Evolutionary conservation across 1,284 basidiomycete species (phyloP).

Genomic region (Cutaneotrichosporon sp.): DNA sequence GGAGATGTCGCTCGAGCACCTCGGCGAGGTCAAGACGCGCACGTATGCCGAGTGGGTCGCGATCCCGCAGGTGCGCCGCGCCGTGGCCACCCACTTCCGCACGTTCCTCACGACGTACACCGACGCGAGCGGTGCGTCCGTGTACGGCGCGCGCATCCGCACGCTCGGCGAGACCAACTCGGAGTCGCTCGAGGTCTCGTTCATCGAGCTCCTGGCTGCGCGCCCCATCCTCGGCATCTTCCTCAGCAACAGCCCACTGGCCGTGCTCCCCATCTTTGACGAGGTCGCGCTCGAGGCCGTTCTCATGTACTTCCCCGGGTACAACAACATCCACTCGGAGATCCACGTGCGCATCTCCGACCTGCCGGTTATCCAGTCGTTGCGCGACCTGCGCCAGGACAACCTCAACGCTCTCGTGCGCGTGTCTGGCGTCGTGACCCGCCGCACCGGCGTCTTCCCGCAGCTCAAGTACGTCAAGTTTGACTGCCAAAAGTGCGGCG

Average conservation of each 20-base stretch:
- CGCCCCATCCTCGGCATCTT: conserved; percentile 97
- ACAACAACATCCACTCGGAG: conserved; percentile 96
- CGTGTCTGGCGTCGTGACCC: conserved; percentile 94
- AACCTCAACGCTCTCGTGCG: conserved; percentile 96
- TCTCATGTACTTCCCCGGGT: conserved; percentile 91
- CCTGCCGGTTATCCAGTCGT: conserved; percentile 81
- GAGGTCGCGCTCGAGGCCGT: conserved; percentile 93
- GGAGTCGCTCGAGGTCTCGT: conserved; percentile 96
- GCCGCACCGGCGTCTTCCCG: conserved; percentile 94
- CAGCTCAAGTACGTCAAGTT: conserved; percentile 99
- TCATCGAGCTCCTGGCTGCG: conserved; percentile 82
- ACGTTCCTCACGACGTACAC: conserved; percentile 95
- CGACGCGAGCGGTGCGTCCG: conserved; percentile 85
- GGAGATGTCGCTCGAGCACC: conserved; percentile 92
- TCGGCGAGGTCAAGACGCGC: conserved; percentile 96
- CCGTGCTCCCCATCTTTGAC: conserved; percentile 94
- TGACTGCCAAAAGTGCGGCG: conserved; percentile 90
- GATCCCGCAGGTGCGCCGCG: conserved; percentile 82
- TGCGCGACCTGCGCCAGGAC: conserved; percentile 88
- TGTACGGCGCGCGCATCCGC: conserved; percentile 92
- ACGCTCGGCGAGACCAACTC: conserved; percentile 95
- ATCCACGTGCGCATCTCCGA: conserved; percentile 97
- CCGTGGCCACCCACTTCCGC: conserved; percentile 89
- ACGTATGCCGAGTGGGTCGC: conserved; percentile 98
- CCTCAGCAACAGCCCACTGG: conserved; percentile 87